Evolutionary conservation across 805 yeast genomes (phyloP), one percentile per base, ranked within the genome.

Genomic region (Candida maesae): DNA sequence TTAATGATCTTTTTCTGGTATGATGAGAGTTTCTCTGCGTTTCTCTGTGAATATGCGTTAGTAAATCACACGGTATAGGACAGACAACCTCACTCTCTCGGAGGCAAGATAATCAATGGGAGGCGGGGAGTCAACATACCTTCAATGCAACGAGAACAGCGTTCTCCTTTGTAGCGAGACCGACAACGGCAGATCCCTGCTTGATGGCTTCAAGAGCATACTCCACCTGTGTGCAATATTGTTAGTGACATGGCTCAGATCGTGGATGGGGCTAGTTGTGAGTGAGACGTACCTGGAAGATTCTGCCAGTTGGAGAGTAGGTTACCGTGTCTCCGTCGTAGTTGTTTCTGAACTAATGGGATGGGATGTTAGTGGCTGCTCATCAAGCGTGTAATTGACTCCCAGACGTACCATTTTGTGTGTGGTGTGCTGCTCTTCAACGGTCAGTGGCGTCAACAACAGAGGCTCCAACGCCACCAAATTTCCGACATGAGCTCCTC

Each of bases 291-390:
- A 62, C 85, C 66, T 87, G 96, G 67, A 88, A 89, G 45, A 88
- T 77, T 53, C 96, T 77, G 5, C 96, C 96, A 5, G 95, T 88
- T 42, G 96, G 96, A 25, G 98, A 91, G 68, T 87, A 93, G 12
- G 99, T 93, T 44, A 93, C 96, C 35, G 98, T 83, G 65, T 93
- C 99, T 74, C 95, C 95, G 65, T 93, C 99, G 75, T 93, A 93
- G 58, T 95, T 93, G 69, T 93, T 93, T 76, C 99, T 88, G 64
- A 93, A 93, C 99, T 66, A n/a, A 42, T 19, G 26, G 5, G n/a
- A 14, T 13, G 6, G n/a, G n/a, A 31, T 29, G 34, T 34, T 35
- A 39, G 41, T 34, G 12, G 5, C n/a, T 5, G 12, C 6, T 25
- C 24, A 21, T 10, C 7, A 8, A 10, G 10, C 10, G 24, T 21